Percentiles rank a stretch among this genome's conserved stretches.
These are phyloP conservation scores for Jatropha curcas DNA, from an alignment of 345 rosid species.

Conservation along the genomic window DNA sequence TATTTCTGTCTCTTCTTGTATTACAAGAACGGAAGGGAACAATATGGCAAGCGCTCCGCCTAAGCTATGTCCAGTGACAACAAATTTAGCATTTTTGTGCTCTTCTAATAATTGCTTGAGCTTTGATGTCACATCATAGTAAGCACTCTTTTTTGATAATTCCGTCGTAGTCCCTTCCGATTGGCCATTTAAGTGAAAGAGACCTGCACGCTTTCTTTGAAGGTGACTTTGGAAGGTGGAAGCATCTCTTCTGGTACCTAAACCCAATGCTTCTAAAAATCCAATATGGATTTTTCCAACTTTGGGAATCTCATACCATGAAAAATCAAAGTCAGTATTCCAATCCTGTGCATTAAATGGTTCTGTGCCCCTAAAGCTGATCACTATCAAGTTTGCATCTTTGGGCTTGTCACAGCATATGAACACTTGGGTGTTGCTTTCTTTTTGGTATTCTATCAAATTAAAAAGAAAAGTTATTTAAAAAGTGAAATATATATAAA, in stretches of 20 bases:
- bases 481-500: too few relatives aligned
- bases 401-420: slow-evolving; percentile 63
- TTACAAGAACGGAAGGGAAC: slow-evolving; percentile 56
- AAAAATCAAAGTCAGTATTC: slow-evolving; percentile 77
- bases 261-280: slow-evolving; percentile 82
- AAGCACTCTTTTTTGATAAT: slow-evolving; percentile 53
- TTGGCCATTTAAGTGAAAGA: neutral
- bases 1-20: slow-evolving; percentile 58
- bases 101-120: slow-evolving; percentile 60
- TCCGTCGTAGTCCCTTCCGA: slow-evolving; percentile 22
- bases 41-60: slow-evolving; percentile 83
- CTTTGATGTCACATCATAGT: slow-evolving; percentile 46
- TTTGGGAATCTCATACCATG: slow-evolving; percentile 77
- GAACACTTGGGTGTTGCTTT: slow-evolving; percentile 72
- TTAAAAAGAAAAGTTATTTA: too few relatives aligned
- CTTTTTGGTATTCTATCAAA: slow-evolving; percentile 26
- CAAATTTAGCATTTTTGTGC: slow-evolving; percentile 64
- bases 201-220: slow-evolving; percentile 15
- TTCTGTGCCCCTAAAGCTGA: slow-evolving; percentile 86
- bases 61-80: slow-evolving; percentile 80
- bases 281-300: slow-evolving; percentile 80
- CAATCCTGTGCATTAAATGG: slow-evolving; percentile 85
- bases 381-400: slow-evolving; percentile 74
- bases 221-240: slow-evolving; percentile 48
- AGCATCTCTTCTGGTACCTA: slow-evolving; percentile 58